These are phyloP conservation scores for Talaromyces sp. DNA, from an alignment of 2,329 filamentous ascomycete species.

Conservation along the genomic window DNA sequence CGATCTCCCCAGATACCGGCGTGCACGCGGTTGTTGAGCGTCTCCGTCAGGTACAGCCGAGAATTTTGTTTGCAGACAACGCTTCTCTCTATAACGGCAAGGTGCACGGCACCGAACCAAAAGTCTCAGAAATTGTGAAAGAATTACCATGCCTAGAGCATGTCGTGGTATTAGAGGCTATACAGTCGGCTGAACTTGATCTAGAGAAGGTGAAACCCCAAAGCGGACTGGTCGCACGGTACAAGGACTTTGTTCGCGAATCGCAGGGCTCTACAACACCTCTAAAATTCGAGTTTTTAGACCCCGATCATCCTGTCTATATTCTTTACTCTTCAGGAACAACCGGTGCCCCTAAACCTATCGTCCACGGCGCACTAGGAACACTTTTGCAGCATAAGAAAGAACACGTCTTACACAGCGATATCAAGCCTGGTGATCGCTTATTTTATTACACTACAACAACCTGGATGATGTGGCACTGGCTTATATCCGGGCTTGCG, in stretches of 20 bases:
- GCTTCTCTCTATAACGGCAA: conserved; percentile 89
- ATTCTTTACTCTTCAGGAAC: conserved; percentile 93
- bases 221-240: conserved; percentile 40
- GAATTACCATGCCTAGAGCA: conserved; percentile 64
- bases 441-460: conserved; percentile 94
- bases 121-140: conserved; percentile 72
- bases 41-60: conserved; percentile 78
- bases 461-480: conserved; percentile 99
- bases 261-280: conserved; percentile 37
- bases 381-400: conserved; percentile 97
- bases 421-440: conserved; percentile 67
- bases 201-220: conserved; percentile 32
- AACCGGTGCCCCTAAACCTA: conserved; percentile 83
- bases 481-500: conserved; percentile 82
- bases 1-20: conserved; percentile 87
- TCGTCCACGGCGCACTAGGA: conserved; percentile 85
- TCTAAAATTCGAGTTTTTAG: conserved; percentile 70
- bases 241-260: conserved; percentile 46
- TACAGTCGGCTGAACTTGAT: conserved; percentile 42
- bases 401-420: conserved; percentile 84
- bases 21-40: conserved; percentile 88
- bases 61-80: conserved; percentile 81
- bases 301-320: conserved; percentile 84
- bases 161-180: conserved; percentile 71
- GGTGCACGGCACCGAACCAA: conserved; percentile 73